phyloP scores from a whole-genome alignment of 331 rosid genomes.

The Prunus yedoensis region DNA sequence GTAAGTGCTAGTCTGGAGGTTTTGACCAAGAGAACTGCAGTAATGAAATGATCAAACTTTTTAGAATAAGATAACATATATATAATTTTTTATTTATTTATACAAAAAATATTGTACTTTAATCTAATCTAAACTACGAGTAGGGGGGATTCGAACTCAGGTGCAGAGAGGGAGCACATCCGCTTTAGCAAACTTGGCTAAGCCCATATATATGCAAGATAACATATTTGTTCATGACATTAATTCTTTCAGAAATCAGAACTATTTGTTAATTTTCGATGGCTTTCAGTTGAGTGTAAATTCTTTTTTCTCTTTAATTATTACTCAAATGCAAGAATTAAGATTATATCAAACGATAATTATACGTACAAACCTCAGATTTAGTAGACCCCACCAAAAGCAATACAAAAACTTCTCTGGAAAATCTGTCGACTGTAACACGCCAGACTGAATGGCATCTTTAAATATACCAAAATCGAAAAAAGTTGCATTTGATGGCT shows the following conservation, averaged over 20 bases:
- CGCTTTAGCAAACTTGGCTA: not conserved
- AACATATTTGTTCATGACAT: no score
- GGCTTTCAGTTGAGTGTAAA: not conserved
- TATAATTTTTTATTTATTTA: no score
- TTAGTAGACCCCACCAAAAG: slow-evolving; percentile 6
- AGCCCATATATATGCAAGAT: no score
- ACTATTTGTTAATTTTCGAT: no score
- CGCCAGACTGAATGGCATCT: not conserved
- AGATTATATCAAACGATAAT: no score
- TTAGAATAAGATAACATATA: no score
- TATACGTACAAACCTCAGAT: not conserved
- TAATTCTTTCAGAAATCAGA: no score
- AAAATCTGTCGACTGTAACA: not conserved
- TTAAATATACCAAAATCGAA: slow-evolving; percentile 4
- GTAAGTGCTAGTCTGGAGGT: not conserved
- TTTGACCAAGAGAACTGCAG: not conserved
- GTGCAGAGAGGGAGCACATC: no score
- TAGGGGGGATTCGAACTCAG: fast-evolving
- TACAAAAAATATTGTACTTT: no score
- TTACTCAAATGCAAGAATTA: not conserved
- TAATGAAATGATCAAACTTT: not conserved
- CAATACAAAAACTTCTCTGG: not conserved
- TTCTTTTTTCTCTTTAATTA: not conserved
- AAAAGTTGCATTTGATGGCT: not conserved
- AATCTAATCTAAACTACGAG: no score